Base-by-base conservation (phyloP, 345 rosid species). In the Hypericum perforatum region DNA sequence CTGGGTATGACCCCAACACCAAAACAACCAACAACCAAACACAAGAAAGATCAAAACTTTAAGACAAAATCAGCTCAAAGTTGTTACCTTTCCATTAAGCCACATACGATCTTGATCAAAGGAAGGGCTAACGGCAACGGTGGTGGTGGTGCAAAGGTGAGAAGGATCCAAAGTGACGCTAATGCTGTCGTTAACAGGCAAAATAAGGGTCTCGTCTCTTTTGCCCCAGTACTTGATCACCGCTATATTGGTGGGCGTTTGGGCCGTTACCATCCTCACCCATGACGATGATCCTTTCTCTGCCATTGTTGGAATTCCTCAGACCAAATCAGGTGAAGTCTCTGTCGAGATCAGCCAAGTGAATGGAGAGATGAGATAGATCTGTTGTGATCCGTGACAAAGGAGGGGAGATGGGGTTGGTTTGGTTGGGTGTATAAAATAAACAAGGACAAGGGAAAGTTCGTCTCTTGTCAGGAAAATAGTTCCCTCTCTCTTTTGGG, bases 171-270 rank as follows among this genome's bases (percentile, higher is more conserved):
- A 78, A 22, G 98, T 92, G 8, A 88, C 91, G 66, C 97, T 85
- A 43, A 92, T 89, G 66, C 98, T 92, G 45, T 85, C 95, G 48
- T 92, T 92, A n/a, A 92, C 70, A 6, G 98, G 98, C 56, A 92
- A 76, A 60, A 92, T 92, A 46, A 88, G 81, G 63, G 70, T 61
- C 70, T 92, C 98, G 12, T 92, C 94, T 53, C 95, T 64, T 68
- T 92, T 92, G 1, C 98, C 98, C 97, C 98, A 89, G 58, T 89
- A 92, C 81, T 92, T 92, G 5, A 92, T 85, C 65, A 92, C 98
- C 0, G 98, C 95, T 16, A 88, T 92, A 70, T 89, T 92, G 6
- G 98, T 88, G 46, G 97, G 98, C 6, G 98, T 80, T 64, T 79
- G 91, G 4, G 95, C 98, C 16, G 98, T 92, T 62, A 76, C 78